phyloP scores from a whole-genome alignment of 2,329 filamentous ascomycete genomes.

The Simplicillium sp. region DNA sequence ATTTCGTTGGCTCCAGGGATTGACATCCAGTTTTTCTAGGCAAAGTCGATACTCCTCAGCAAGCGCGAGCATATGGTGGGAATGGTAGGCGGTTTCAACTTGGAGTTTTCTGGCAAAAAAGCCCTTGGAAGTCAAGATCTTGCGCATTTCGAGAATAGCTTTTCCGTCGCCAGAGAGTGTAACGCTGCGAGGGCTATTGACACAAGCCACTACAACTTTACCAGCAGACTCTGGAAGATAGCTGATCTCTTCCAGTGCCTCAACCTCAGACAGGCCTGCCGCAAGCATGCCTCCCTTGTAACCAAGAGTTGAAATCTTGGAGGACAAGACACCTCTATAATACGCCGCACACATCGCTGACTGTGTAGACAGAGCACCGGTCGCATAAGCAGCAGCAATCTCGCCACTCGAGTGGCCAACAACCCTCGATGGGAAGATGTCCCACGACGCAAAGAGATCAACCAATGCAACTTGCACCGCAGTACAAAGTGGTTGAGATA shows the following conservation, averaged over 20 bases:
- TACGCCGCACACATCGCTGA: background rate
- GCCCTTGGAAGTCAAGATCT: background rate
- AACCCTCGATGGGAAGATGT: background rate
- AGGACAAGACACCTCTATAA: background rate
- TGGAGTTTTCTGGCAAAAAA: background rate
- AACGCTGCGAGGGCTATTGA: constrained; percentile 7
- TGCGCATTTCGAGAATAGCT: background rate
- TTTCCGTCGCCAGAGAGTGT: constrained; percentile 5
- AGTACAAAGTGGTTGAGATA: background rate
- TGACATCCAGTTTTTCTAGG: background rate
- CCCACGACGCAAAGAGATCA: background rate
- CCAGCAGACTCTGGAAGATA: background rate
- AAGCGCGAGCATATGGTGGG: constrained; percentile 6
- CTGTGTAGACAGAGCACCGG: background rate
- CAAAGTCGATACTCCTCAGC: background rate
- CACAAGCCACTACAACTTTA: constrained; percentile 3
- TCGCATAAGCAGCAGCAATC: background rate
- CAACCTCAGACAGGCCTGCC: background rate
- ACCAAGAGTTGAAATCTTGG: background rate
- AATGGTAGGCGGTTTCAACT: constrained; percentile 6
- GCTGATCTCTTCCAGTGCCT: background rate
- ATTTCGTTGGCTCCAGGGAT: background rate
- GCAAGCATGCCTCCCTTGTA: background rate
- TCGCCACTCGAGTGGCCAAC: background rate
- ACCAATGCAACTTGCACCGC: background rate